Percentiles rank a stretch among this genome's conserved stretches.
Conservation (phyloP, 371 early-diverging fungal genomes). For the Mortierella sp. region DNA sequence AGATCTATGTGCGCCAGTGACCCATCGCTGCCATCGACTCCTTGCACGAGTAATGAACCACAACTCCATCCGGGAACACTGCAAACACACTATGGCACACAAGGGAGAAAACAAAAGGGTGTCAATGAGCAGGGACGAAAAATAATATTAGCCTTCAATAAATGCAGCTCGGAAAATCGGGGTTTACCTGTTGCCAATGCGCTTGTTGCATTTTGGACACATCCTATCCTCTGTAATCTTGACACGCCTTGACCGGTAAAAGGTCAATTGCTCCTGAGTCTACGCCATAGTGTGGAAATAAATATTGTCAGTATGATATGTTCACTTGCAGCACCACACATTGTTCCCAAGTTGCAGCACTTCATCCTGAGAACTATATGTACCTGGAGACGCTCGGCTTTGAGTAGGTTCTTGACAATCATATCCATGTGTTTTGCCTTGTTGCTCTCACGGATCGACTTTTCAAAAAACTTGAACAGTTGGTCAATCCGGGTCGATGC, state of each 20-base stretch:
- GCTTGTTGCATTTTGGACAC: conserved; percentile 86
- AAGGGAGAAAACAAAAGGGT: not conserved
- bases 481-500: conserved; percentile 65
- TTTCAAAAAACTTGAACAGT: conserved; percentile 76
- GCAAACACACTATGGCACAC: conserved; percentile 74
- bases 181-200: conserved; percentile 80
- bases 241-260: conserved; percentile 75
- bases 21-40: conserved; percentile 64
- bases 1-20: conserved; percentile 34
- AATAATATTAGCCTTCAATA: not conserved
- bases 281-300: conserved; percentile 29
- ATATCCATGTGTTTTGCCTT: conserved; percentile 73
- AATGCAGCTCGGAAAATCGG: not conserved
- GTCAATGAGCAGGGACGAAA: not conserved
- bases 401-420: conserved; percentile 77
- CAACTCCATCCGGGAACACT: conserved; percentile 78
- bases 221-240: conserved; percentile 83
- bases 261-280: conserved; percentile 79
- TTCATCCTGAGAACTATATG: not conserved
- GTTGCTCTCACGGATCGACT: conserved; percentile 77
- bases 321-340: too few relatives aligned
- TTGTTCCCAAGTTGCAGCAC: not conserved
- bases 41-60: conserved; percentile 86
- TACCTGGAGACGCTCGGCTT: conserved; percentile 81
- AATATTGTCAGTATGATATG: not conserved